phyloP scores from a whole-genome alignment of 2,329 filamentous ascomycete genomes.

The Teratosphaeria destructans region DNA sequence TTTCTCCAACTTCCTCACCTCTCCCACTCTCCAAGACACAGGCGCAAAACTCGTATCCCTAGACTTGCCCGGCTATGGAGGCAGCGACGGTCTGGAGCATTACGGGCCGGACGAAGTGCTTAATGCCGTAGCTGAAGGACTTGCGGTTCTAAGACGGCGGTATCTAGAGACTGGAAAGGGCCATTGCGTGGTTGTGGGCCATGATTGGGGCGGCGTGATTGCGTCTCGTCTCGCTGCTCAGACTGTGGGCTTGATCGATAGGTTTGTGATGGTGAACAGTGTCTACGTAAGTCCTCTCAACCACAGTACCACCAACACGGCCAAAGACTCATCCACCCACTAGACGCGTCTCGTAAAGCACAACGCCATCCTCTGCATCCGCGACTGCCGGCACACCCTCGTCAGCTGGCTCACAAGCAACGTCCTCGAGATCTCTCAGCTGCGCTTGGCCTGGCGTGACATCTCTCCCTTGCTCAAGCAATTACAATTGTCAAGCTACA shows the following conservation, averaged over 20 bases:
- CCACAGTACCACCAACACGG: not conserved
- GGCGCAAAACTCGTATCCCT: constrained; percentile 42
- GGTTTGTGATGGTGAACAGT: constrained; percentile 45
- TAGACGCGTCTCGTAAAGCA: not conserved
- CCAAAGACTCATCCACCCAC: not conserved
- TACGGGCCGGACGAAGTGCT: constrained; percentile 44
- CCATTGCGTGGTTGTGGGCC: constrained; percentile 35
- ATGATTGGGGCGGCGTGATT: constrained; percentile 40
- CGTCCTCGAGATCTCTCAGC: not conserved
- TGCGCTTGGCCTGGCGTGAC: constrained; percentile 6
- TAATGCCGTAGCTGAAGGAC: constrained; percentile 44
- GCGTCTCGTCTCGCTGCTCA: constrained; percentile 48
- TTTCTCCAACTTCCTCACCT: constrained; percentile 41
- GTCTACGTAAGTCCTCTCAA: constrained; percentile 35
- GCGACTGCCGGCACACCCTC: constrained; percentile 12
- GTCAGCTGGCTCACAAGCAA: not conserved
- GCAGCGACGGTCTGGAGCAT: constrained; percentile 41
- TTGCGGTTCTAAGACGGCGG: constrained; percentile 39
- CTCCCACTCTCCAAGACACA: constrained; percentile 22
- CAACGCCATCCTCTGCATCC: not conserved
- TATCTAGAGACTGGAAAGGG: constrained; percentile 23
- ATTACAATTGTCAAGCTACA: constrained; percentile 8
- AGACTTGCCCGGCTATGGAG: constrained; percentile 50
- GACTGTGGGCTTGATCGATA: constrained; percentile 44
- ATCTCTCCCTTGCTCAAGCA: not conserved